Conservation (phyloP, 768 basidiomycete species). For the Tricholoma furcatifolium region DNA sequence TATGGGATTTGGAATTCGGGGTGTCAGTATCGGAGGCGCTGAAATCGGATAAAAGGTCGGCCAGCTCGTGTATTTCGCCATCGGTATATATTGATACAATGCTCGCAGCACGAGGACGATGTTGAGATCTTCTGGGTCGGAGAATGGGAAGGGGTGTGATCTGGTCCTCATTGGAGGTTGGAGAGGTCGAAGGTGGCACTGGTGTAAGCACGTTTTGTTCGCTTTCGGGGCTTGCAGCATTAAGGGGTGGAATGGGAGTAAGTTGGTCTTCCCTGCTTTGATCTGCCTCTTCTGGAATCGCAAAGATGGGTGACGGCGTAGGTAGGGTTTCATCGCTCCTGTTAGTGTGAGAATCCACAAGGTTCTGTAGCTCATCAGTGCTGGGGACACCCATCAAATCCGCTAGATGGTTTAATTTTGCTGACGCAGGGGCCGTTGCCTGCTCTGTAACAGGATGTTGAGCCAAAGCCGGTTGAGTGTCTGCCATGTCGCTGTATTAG, state of each 20-base stretch:
- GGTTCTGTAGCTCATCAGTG: constrained; percentile 5
- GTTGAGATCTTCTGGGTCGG: constrained; percentile 18
- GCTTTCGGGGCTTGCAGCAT: neutral
- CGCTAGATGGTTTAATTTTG: constrained; percentile 8
- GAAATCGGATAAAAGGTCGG: constrained; percentile 43
- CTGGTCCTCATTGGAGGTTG: constrained; percentile 15
- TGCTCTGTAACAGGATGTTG: neutral
- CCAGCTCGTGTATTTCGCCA: constrained; percentile 48
- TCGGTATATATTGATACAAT: constrained; percentile 48
- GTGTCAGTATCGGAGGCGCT: constrained; percentile 3
- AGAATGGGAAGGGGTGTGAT: constrained; percentile 26
- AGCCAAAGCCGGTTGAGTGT: neutral
- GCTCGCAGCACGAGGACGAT: constrained; percentile 36
- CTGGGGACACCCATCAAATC: constrained; percentile 11
- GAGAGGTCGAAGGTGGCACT: neutral
- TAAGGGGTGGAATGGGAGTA: constrained; percentile 1
- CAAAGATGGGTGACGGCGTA: neutral
- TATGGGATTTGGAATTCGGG: neutral
- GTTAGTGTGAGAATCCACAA: neutral
- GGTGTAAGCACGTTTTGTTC: neutral
- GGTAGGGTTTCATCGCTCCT: neutral
- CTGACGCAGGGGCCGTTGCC: neutral
- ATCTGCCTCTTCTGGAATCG: neutral
- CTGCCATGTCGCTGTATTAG: neutral
- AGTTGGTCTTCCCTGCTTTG: neutral